These are phyloP conservation scores for Podospora comata DNA, from an alignment of 495 filamentous ascomycete genomes.

Conservation along the genomic window DNA sequence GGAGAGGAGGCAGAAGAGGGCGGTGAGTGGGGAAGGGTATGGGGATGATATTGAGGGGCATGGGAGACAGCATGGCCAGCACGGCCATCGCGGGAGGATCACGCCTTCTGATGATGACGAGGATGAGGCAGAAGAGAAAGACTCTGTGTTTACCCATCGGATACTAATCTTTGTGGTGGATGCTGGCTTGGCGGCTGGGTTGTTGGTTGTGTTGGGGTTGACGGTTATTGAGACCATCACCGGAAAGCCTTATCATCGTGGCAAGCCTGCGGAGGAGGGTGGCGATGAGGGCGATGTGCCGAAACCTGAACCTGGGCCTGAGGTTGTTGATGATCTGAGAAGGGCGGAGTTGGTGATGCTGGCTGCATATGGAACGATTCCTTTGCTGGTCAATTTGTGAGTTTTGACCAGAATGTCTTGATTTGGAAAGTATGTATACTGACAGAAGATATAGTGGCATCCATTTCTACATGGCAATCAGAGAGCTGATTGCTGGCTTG, in stretches of 20 bases:
- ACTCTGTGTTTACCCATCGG: slow-evolving; percentile 28
- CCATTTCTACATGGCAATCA: slow-evolving; percentile 39
- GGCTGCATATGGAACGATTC: slow-evolving; percentile 41
- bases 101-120: slow-evolving; percentile 6
- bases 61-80: slow-evolving; percentile 1
- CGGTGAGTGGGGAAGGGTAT: slow-evolving; percentile 4
- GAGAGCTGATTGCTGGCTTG: slow-evolving; percentile 38
- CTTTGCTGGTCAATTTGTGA: slow-evolving; percentile 42
- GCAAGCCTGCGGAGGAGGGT: not conserved
- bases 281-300: not conserved
- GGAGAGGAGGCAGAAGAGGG: slow-evolving; percentile 10
- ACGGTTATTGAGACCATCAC: slow-evolving; percentile 34
- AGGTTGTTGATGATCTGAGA: not conserved
- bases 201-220: slow-evolving; percentile 41
- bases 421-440: not conserved
- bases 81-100: slow-evolving; percentile 10
- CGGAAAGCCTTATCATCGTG: not conserved
- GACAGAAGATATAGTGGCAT: slow-evolving; percentile 27
- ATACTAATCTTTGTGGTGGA: slow-evolving; percentile 42
- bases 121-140: slow-evolving; percentile 14
- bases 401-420: slow-evolving; percentile 5
- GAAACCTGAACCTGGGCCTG: not conserved
- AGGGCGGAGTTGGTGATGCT: slow-evolving; percentile 36
- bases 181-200: slow-evolving; percentile 31
- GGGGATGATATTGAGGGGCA: slow-evolving; percentile 11